These are phyloP conservation scores for Globisporangium megalacanthum DNA, from an alignment of 352 stramenopile genomes.

Conservation along the genomic window DNA sequence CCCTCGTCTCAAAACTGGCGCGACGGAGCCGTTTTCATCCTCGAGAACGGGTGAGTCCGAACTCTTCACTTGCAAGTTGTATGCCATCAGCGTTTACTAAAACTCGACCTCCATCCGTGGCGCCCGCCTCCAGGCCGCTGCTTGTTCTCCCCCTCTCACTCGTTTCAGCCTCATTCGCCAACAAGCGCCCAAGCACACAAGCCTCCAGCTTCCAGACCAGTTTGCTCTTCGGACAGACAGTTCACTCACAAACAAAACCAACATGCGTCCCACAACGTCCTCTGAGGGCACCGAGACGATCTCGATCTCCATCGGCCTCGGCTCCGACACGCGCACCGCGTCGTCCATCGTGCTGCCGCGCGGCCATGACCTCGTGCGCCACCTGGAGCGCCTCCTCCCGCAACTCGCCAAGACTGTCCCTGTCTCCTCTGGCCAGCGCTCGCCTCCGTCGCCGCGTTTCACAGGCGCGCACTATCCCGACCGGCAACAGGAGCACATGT, in stretches of 20 bases:
- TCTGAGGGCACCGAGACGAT: slow-evolving; percentile 26
- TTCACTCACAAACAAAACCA: slow-evolving; percentile 13
- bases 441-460: slow-evolving; percentile 17
- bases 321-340: slow-evolving; percentile 17
- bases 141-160: neutral
- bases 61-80: slow-evolving; percentile 1
- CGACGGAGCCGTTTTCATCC: neutral
- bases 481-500: slow-evolving; percentile 3
- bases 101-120: neutral
- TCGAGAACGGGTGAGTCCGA: neutral
- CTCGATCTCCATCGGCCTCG: slow-evolving; percentile 44
- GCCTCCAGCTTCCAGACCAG: neutral
- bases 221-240: neutral
- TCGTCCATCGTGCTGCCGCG: slow-evolving; percentile 49
- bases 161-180: slow-evolving; percentile 8
- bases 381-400: slow-evolving; percentile 39
- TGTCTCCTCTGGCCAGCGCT: no score
- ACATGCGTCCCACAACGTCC: neutral
- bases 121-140: slow-evolving; percentile 4
- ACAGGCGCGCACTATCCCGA: slow-evolving; percentile 4
- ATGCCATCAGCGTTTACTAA: slow-evolving; percentile 6
- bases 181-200: slow-evolving; percentile 6
- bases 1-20: slow-evolving; percentile 10
- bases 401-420: slow-evolving; percentile 12
- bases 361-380: slow-evolving; percentile 40